Evolutionary conservation across 169 alveolate genomes (phyloP).

Genomic region (Besnoitia besnoiti): DNA sequence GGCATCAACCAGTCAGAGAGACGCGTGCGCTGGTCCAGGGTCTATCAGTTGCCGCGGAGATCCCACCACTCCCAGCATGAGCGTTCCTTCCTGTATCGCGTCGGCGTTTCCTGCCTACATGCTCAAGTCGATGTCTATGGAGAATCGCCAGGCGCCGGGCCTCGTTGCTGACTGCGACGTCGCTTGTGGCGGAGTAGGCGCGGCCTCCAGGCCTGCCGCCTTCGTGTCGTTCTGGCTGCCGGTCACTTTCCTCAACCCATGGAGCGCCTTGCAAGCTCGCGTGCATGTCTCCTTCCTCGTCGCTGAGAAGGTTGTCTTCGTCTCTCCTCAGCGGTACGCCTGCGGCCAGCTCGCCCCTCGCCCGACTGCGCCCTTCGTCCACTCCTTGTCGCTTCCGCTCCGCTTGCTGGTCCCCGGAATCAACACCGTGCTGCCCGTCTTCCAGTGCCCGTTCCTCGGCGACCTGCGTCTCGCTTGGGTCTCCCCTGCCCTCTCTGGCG

Average conservation of each 20-base stretch:
- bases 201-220: neutral
- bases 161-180: neutral
- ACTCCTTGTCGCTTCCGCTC: neutral
- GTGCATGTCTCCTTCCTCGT: neutral
- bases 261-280: neutral
- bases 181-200: neutral
- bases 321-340: neutral
- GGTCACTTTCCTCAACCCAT: slow-evolving; percentile 18
- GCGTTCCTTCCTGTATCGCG: no score
- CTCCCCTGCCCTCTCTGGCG: neutral
- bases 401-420: neutral
- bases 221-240: neutral
- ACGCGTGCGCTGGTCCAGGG: no score
- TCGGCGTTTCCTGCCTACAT: neutral
- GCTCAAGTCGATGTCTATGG: neutral
- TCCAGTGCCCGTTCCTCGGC: neutral
- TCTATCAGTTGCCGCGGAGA: no score
- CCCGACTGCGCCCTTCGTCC: neutral
- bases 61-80: no score
- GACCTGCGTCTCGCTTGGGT: neutral
- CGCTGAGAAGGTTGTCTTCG: neutral
- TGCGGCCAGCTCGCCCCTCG: neutral
- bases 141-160: slow-evolving; percentile 1
- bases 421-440: neutral
- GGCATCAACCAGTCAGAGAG: no score